Percentiles rank a stretch among this genome's conserved stretches.
These are phyloP conservation scores for Clavariopsis aquatica DNA, from an alignment of 495 filamentous ascomycete species.

Conservation along the genomic window DNA sequence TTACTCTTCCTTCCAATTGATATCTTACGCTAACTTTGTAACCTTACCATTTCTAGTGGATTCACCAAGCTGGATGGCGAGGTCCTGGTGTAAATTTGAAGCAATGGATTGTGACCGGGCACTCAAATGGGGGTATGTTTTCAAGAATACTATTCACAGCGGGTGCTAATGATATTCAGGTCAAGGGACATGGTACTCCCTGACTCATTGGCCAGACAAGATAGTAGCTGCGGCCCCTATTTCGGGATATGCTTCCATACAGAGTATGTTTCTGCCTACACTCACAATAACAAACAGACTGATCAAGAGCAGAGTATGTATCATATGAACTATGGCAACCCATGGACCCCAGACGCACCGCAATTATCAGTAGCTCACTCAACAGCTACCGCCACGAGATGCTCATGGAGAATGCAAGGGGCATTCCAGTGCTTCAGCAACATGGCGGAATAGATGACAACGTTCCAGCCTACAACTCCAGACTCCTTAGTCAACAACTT, in stretches of 20 bases:
- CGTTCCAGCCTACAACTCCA: constrained; percentile 60
- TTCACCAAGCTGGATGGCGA: constrained; percentile 51
- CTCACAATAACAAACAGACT: not conserved
- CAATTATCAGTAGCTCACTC: constrained; percentile 51
- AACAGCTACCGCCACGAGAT: constrained; percentile 59
- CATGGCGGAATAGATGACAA: constrained; percentile 61
- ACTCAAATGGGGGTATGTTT: constrained; percentile 58
- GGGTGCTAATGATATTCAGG: constrained; percentile 4
- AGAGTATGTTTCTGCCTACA: constrained; percentile 46
- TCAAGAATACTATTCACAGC: not conserved
- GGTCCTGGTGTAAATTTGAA: constrained; percentile 50
- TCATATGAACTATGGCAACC: constrained; percentile 59
- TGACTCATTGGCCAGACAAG: constrained; percentile 61
- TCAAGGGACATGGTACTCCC: constrained; percentile 60
- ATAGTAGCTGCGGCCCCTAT: constrained; percentile 59
- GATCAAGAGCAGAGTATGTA: constrained; percentile 54
- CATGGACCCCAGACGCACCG: constrained; percentile 51
- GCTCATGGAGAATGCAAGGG: constrained; percentile 53
- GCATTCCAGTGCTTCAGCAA: constrained; percentile 59
- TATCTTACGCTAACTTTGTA: too few species aligned
- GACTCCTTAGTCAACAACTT: constrained; percentile 54
- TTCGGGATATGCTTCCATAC: constrained; percentile 62
- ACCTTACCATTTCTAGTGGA: too few species aligned
- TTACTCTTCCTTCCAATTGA: too few species aligned
- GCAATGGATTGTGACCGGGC: constrained; percentile 58